These are phyloP conservation scores for Elasticomyces elasticus DNA, from an alignment of 495 filamentous ascomycete genomes.

Conservation along the genomic window DNA sequence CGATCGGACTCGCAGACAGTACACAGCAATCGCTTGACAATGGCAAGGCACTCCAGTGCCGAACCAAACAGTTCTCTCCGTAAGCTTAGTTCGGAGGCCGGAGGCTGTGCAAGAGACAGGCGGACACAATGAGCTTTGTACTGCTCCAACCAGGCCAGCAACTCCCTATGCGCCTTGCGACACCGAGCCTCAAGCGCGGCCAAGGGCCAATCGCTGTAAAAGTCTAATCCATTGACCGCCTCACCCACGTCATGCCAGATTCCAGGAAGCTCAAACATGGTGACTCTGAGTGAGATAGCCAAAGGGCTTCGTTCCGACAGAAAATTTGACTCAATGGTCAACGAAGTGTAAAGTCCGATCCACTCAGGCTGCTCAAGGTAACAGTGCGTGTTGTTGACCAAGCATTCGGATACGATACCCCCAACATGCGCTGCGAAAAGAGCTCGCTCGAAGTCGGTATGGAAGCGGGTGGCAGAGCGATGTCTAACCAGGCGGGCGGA, in stretches of 20 bases:
- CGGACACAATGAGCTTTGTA: conserved; percentile 19
- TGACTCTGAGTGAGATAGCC: conserved; percentile 3
- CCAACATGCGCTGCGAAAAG: conserved; percentile 25
- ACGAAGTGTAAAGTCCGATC: conserved; percentile 11
- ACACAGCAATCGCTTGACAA: conserved; percentile 15
- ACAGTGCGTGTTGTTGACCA: conserved; percentile 16
- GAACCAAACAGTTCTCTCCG: conserved; percentile 14
- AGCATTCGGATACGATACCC: conserved; percentile 22
- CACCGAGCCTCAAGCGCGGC: conserved; percentile 4
- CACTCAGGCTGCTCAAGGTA: conserved; percentile 18
- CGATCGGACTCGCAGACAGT: conserved; percentile 17
- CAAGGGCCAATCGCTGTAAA: background rate
- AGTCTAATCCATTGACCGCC: conserved; percentile 2
- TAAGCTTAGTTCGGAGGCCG: conserved; percentile 6
- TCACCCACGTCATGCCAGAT: conserved; percentile 19
- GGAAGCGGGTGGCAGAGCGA: conserved; percentile 20
- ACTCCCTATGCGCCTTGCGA: conserved; percentile 6
- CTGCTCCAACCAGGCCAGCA: conserved; percentile 14
- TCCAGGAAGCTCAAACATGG: conserved; percentile 15
- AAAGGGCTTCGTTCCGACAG: conserved; percentile 11
- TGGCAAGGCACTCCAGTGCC: conserved; percentile 13
- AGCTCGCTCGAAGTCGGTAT: conserved; percentile 25
- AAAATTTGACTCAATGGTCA: conserved; percentile 1
- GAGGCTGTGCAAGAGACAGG: conserved; percentile 5
- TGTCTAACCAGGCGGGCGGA: conserved; percentile 23